A percentile compares a stretch with the other conserved stretches of the same genome.
Conservation (phyloP, 2,329 filamentous ascomycete genomes). For the Nemania abortiva region DNA sequence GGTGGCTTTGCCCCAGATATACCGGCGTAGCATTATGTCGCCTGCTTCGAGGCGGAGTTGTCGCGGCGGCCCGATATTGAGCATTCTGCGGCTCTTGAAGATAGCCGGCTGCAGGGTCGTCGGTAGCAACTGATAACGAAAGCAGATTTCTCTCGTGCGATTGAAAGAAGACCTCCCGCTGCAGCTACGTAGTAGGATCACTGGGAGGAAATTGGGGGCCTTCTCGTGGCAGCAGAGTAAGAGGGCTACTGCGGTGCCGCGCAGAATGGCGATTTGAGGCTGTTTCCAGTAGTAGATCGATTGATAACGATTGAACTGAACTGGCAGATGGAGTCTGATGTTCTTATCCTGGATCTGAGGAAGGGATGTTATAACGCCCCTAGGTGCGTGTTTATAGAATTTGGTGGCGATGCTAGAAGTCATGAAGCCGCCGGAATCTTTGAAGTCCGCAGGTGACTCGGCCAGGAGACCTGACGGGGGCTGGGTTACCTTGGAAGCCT, state of each 20-base stretch:
- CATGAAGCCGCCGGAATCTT: slow-evolving; percentile 20
- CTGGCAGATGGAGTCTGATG: slow-evolving; percentile 22
- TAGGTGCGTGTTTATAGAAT: slow-evolving; percentile 22
- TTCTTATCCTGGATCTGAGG: slow-evolving; percentile 24
- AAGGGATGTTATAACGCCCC: slow-evolving; percentile 11
- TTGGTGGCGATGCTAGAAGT: slow-evolving; percentile 10
- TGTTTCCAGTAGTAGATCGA: slow-evolving; percentile 13
- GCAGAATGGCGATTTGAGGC: slow-evolving; percentile 21
- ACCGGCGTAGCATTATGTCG: slow-evolving; percentile 24
- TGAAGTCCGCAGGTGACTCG: slow-evolving; percentile 25
- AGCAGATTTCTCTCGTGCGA: slow-evolving; percentile 17
- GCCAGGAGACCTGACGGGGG: slow-evolving; percentile 24
- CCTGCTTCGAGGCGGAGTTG: slow-evolving; percentile 14
- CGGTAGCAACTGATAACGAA: neutral
- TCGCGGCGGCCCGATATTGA: slow-evolving; percentile 17
- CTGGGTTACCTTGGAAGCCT: slow-evolving; percentile 4
- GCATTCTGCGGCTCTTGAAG: slow-evolving; percentile 16
- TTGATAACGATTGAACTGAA: slow-evolving; percentile 5
- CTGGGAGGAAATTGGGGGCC: slow-evolving; percentile 5
- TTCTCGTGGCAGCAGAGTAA: slow-evolving; percentile 26
- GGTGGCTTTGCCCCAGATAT: slow-evolving; percentile 16
- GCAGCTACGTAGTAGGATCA: slow-evolving; percentile 13
- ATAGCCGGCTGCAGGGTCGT: neutral
- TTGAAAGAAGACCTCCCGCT: slow-evolving; percentile 12
- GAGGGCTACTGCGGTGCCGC: slow-evolving; percentile 2